Base-by-base conservation (phyloP, 2,329 filamentous ascomycete genomes). In the Sclerotinia trifoliorum region DNA sequence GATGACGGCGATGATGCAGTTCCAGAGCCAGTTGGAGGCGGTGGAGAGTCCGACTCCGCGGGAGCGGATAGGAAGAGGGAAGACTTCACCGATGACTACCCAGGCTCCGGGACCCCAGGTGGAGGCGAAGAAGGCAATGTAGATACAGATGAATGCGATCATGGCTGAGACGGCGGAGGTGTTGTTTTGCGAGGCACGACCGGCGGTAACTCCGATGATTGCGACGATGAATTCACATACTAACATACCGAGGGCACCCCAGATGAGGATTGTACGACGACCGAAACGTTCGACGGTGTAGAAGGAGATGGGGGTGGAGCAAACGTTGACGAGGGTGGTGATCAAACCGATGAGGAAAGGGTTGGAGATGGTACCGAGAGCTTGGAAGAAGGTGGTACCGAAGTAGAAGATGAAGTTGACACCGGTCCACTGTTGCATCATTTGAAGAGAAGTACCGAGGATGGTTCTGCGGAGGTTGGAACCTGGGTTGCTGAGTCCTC, bases 391-490 rank as follows among this genome's bases (percentile, higher is more conserved):
- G 69, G 90, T 87, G 46, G 91, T 93, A 48, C 91, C 92, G 82
- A 89, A 92, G 82, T 92, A 91, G 83, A 94, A 95, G 84, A 95
- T 92, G 81, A 94, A 96, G 85, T 96, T 96, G 81, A 96, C 90
- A 83, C 93, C 92, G 29, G 74, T 77, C 83, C 83, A 86, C 80
- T 91, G 89, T 80, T 92, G 90, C 88, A 92, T 91, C 89, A 92
- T 92, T 83, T 92, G 90, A 46, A 92, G 83, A 35, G 88, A 89
- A 56, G 87, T 90, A 75, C 90, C 90, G 56, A 92, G 83, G 69
- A 92, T 87, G 35, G 89, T 90, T 73, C 88, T 86, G 75, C 90
- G 89, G 67, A 91, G 78, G 83, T 88, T 93, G 71, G 87, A 88
- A 73, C 88, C 89, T 71, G 84, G 82, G 68, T 85, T 84, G 70